Conservation (phyloP, 2,329 filamentous ascomycete genomes). For the Lithohypha guttulata region DNA sequence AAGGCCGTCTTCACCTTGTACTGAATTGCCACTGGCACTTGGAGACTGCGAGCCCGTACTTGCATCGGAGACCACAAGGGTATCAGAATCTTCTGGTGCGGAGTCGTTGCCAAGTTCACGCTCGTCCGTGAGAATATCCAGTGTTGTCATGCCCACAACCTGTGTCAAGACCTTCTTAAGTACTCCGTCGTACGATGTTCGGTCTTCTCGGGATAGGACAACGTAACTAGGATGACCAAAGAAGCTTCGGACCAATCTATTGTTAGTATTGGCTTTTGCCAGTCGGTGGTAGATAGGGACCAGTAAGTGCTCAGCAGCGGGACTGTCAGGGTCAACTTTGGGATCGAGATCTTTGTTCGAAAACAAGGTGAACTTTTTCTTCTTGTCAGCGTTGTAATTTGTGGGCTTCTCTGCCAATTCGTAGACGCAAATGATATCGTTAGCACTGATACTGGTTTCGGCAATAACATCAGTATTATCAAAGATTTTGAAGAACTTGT, state of each 20-base stretch:
- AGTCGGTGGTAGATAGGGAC: slow-evolving; percentile 39
- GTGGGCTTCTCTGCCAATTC: slow-evolving; percentile 72
- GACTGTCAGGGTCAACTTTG: slow-evolving; percentile 31
- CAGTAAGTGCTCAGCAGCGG: slow-evolving; percentile 36
- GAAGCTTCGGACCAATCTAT: slow-evolving; percentile 23
- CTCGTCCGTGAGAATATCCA: slow-evolving; percentile 50
- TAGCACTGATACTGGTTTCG: slow-evolving; percentile 54
- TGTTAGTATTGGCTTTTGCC: slow-evolving; percentile 20
- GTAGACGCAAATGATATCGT: slow-evolving; percentile 58
- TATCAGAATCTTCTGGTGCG: slow-evolving; percentile 51
- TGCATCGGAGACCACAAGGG: slow-evolving; percentile 53
- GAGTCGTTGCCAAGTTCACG: slow-evolving; percentile 40
- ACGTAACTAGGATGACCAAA: slow-evolving; percentile 51
- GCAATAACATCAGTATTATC: slow-evolving; percentile 58
- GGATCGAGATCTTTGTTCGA: slow-evolving; percentile 30
- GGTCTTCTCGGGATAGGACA: slow-evolving; percentile 62
- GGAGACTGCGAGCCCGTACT: slow-evolving; percentile 54
- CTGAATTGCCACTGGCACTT: slow-evolving; percentile 59
- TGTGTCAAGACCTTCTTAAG: slow-evolving; percentile 69
- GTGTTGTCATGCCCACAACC: slow-evolving; percentile 65
- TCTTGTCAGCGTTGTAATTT: slow-evolving; percentile 54
- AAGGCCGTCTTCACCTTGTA: slow-evolving; percentile 81
- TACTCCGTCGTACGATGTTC: slow-evolving; percentile 57
- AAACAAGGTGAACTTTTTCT: slow-evolving; percentile 37
- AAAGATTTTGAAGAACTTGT: slow-evolving; percentile 79